These are phyloP conservation scores for Erucastrum elatum DNA, from an alignment of 345 rosid species.

Conservation along the genomic window DNA sequence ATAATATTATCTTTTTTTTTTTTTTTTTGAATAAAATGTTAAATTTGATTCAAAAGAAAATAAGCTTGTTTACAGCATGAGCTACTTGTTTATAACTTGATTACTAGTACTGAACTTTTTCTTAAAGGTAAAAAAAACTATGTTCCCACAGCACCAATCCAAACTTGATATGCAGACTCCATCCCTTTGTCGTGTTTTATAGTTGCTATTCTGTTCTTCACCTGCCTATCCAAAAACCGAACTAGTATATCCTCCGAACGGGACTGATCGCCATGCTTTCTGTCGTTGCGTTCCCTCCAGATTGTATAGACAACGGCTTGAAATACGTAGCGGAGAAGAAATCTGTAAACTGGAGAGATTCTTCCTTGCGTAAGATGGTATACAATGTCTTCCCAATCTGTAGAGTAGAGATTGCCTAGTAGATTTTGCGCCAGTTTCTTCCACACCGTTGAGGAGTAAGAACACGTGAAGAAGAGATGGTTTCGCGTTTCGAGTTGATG, in stretches of 20 bases:
- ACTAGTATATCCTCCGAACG: not conserved
- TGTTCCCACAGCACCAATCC: not conserved
- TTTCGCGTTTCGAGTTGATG: not conserved
- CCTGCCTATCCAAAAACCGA: not conserved
- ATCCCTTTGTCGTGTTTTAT: not conserved
- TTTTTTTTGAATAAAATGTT: not conserved
- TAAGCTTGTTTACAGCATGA: not conserved
- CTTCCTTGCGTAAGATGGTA: not conserved
- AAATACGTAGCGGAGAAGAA: not conserved
- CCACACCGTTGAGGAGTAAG: not conserved
- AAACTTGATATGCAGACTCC: not conserved
- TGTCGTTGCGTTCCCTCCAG: not conserved
- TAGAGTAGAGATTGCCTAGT: not conserved
- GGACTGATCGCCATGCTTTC: not conserved
- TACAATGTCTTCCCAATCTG: not conserved
- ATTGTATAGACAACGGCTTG: not conserved
- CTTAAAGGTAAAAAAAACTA: not conserved
- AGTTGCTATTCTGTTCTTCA: not conserved
- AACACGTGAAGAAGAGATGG: not conserved
- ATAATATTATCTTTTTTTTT: conserved; percentile 1
- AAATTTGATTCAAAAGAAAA: not conserved
- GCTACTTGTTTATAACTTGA: not conserved
- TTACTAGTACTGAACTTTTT: not conserved
- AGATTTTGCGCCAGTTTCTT: not conserved
- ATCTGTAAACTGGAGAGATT: not conserved